These are phyloP conservation scores for Cyberlindnera mycetangii DNA, from an alignment of 805 yeast species.

Conservation along the genomic window DNA sequence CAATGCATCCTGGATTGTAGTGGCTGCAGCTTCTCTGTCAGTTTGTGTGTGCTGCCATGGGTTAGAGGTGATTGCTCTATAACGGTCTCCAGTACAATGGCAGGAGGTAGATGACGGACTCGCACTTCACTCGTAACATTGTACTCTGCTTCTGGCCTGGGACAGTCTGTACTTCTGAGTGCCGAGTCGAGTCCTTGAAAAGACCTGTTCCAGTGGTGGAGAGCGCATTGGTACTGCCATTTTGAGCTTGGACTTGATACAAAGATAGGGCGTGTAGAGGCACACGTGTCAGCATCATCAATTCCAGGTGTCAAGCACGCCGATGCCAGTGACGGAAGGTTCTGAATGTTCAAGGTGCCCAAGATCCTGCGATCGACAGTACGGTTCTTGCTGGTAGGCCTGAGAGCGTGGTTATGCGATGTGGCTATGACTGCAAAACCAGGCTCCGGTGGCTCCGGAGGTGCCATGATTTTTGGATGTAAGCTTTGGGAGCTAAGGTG, in stretches of 20 bases:
- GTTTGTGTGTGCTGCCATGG: too few species aligned
- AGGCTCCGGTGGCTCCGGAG: not conserved
- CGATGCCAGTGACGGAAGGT: conserved; percentile 6
- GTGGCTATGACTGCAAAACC: not conserved
- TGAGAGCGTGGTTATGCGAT: not conserved
- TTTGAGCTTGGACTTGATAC: not conserved
- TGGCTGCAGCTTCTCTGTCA: not conserved
- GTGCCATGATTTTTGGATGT: too few species aligned
- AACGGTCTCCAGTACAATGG: too few species aligned
- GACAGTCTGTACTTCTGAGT: conserved; percentile 4
- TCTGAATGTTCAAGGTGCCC: not conserved
- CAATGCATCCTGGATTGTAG: conserved; percentile 5
- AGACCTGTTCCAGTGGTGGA: conserved; percentile 1
- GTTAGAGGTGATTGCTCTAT: too few species aligned
- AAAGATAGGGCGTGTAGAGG: conserved; percentile 1
- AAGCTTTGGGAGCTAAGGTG: too few species aligned
- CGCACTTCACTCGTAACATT: too few species aligned
- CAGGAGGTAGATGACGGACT: not conserved
- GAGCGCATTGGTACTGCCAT: conserved; percentile 1
- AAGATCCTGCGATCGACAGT: not conserved
- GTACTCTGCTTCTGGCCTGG: too few species aligned
- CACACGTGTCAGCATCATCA: not conserved
- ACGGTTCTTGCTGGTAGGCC: not conserved
- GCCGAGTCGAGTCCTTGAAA: conserved; percentile 6
- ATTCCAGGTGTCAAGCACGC: not conserved